Evolutionary conservation across 139 green algal genomes (phyloP).

Genomic region (Chlorella sorokiniana): DNA sequence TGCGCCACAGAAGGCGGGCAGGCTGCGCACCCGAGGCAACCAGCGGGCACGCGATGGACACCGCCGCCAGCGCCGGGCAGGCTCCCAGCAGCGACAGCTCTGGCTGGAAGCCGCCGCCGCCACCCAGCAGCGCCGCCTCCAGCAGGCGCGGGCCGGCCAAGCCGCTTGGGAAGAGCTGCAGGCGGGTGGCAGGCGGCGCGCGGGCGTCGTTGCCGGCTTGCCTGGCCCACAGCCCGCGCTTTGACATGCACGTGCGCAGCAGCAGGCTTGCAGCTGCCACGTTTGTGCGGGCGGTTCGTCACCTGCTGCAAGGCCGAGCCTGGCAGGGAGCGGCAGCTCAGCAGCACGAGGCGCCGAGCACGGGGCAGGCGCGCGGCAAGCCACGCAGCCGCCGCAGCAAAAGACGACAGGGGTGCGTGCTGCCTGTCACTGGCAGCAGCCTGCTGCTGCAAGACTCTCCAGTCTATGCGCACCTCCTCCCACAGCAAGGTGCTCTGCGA

Average conservation of each 20-base stretch:
- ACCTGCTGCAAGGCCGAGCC: background rate
- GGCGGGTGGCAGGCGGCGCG: background rate
- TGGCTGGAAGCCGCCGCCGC: background rate
- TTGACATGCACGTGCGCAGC: too few species aligned
- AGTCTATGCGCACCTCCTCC: slow-evolving; percentile 1
- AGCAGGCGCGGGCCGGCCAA: background rate
- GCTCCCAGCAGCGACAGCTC: background rate
- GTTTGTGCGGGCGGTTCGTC: too few species aligned
- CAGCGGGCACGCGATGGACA: background rate
- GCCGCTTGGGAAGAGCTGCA: slow-evolving; percentile 3
- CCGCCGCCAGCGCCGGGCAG: background rate
- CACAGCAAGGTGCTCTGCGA: slow-evolving; percentile 16
- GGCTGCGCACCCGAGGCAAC: background rate
- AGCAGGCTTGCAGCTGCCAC: too few species aligned
- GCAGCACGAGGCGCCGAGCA: background rate
- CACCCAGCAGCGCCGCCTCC: background rate
- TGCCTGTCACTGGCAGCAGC: too few species aligned
- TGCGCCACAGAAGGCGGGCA: too few species aligned
- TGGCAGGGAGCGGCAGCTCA: background rate
- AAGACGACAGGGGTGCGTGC: background rate
- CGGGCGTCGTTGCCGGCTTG: background rate
- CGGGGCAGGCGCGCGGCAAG: background rate
- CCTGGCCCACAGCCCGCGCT: background rate
- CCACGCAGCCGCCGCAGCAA: background rate
- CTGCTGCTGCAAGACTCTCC: background rate